These are phyloP conservation scores for Tetrahymena malaccensis DNA, from an alignment of 73 alveolate genomes.

Conservation along the genomic window DNA sequence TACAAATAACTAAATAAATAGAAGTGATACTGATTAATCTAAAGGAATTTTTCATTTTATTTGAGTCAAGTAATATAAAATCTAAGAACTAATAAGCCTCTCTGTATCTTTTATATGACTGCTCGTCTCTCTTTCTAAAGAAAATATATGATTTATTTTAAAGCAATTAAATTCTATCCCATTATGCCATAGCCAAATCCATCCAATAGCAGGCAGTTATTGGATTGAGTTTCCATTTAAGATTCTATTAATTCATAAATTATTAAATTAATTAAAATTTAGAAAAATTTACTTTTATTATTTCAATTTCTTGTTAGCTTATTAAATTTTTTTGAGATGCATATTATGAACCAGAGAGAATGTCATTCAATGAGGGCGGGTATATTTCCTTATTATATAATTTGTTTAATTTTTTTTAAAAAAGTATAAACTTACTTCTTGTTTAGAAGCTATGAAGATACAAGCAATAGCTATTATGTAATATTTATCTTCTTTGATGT, in stretches of 20 bases:
- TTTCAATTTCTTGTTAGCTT: neutral
- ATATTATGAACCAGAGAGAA: neutral
- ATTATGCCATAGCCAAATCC: neutral
- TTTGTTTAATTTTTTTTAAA: neutral
- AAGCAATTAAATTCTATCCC: neutral
- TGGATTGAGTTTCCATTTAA: neutral
- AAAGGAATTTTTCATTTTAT: neutral
- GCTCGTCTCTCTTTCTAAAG: neutral
- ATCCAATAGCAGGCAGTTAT: neutral
- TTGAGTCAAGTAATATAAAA: neutral
- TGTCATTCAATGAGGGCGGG: neutral
- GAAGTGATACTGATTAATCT: neutral
- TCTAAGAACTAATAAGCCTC: neutral
- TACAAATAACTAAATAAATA: neutral
- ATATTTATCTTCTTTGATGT: neutral
- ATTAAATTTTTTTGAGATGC: neutral
- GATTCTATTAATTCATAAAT: neutral
- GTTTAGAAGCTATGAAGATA: neutral
- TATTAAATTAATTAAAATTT: neutral
- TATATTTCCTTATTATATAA: neutral
- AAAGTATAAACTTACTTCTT: neutral
- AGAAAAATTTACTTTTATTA: neutral
- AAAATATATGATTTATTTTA: neutral
- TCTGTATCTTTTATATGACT: neutral
- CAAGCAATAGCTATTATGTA: neutral